Percentiles rank a stretch among this genome's conserved stretches.
Conservation (phyloP, 805 yeast genomes). For the Millerago galiae region DNA sequence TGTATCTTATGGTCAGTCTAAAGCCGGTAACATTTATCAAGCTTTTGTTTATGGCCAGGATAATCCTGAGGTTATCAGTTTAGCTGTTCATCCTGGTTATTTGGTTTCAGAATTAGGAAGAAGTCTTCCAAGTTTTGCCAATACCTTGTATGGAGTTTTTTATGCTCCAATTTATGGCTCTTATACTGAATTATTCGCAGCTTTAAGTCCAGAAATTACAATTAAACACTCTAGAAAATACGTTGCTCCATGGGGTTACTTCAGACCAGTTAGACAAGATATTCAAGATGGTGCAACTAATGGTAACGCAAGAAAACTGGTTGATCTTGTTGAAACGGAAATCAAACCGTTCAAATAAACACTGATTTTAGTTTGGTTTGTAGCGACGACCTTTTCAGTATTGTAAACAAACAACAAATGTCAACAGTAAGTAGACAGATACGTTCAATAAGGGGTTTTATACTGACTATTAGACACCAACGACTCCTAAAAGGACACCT, state of each 20-base stretch:
- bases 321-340: slow-evolving; percentile 30
- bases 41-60: slow-evolving; percentile 29
- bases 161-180: slow-evolving; percentile 31
- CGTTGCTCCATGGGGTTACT: slow-evolving; percentile 37
- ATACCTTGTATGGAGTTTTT: neutral
- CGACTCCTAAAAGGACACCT: slow-evolving; percentile 13
- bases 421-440: no score
- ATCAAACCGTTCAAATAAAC: neutral
- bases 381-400: neutral
- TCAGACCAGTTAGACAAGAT: slow-evolving; percentile 32
- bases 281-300: slow-evolving; percentile 26
- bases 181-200: slow-evolving; percentile 37
- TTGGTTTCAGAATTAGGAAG: slow-evolving; percentile 31
- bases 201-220: slow-evolving; percentile 33
- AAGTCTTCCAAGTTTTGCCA: slow-evolving; percentile 1
- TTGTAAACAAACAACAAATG: no score
- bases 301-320: slow-evolving; percentile 27
- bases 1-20: slow-evolving; percentile 33
- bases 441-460: no score
- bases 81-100: slow-evolving; percentile 37
- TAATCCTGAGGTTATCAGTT: slow-evolving; percentile 28
- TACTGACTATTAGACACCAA: neutral
- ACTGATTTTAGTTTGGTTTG: neutral
- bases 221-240: slow-evolving; percentile 28
- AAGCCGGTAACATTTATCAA: slow-evolving; percentile 34